A percentile compares a stretch with the other conserved stretches of the same genome.
These are phyloP conservation scores for Fusarium sp. DNA, from an alignment of 2,329 filamentous ascomycete genomes.

Conservation along the genomic window DNA sequence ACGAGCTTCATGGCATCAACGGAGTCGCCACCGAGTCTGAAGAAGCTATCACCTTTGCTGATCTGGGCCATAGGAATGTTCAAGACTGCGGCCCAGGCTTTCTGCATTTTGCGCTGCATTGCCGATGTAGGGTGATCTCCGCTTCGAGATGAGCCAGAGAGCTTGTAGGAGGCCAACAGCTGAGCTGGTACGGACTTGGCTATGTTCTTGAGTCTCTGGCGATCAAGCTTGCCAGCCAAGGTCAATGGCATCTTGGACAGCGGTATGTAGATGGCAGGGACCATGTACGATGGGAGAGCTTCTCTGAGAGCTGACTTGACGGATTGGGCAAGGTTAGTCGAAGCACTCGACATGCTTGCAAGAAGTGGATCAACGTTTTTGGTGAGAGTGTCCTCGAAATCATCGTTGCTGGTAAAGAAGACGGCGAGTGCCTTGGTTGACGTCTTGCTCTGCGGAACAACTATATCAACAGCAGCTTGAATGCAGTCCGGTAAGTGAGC, in stretches of 20 bases:
- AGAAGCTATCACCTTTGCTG: conserved; percentile 49
- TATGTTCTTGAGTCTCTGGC: conserved; percentile 46
- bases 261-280: conserved; percentile 53
- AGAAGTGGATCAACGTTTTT: neutral
- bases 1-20: conserved; percentile 41
- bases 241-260: conserved; percentile 51
- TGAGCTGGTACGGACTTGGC: conserved; percentile 3
- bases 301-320: conserved; percentile 19
- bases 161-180: conserved; percentile 22
- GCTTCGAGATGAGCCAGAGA: conserved; percentile 27
- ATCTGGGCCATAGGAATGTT: neutral
- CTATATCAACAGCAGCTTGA: conserved; percentile 57
- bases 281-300: conserved; percentile 48
- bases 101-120: conserved; percentile 48
- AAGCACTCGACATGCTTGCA: conserved; percentile 9
- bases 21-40: conserved; percentile 52
- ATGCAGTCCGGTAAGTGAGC: conserved; percentile 50
- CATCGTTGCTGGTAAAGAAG: conserved; percentile 22
- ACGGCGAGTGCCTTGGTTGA: conserved; percentile 29
- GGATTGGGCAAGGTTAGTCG: neutral
- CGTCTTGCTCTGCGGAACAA: conserved; percentile 46
- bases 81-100: conserved; percentile 12
- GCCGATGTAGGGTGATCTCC: conserved; percentile 46
- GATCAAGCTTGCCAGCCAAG: conserved; percentile 55
- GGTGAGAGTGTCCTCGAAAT: neutral